Evolutionary conservation across 2,329 filamentous ascomycete genomes (phyloP).

Genomic region (Fusarium tupiense): DNA sequence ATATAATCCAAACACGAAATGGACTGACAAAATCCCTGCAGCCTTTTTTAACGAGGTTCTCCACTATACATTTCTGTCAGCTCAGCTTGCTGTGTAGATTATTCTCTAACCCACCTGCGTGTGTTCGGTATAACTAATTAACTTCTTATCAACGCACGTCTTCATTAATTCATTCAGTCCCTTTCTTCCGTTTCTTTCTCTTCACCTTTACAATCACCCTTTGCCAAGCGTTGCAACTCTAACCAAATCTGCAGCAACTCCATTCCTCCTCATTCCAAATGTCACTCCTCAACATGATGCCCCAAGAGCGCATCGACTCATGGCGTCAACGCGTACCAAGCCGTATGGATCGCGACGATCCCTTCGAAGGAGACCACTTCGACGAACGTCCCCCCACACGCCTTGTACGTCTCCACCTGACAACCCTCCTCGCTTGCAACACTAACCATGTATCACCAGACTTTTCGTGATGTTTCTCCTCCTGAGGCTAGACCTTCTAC

Average conservation of each 20-base stretch:
- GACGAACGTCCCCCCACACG: conserved; percentile 45
- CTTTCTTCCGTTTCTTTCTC: neutral
- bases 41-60: no score
- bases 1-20: no score
- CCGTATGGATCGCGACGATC: conserved; percentile 48
- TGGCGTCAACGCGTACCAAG: conserved; percentile 51
- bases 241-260: neutral
- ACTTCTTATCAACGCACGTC: no score
- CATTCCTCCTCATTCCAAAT: neutral
- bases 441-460: conserved; percentile 19
- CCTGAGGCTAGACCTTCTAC: conserved; percentile 36
- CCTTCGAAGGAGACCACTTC: conserved; percentile 49
- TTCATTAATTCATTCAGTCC: neutral
- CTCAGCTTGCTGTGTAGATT: no score
- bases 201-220: neutral
- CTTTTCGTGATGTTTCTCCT: conserved; percentile 34
- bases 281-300: conserved; percentile 10
- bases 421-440: accelerated
- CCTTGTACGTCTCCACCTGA: conserved; percentile 33
- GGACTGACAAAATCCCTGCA: no score
- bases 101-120: no score
- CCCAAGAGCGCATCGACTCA: conserved; percentile 41
- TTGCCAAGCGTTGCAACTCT: neutral
- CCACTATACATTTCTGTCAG: no score
- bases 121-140: no score